Percentiles rank a stretch among this genome's conserved stretches.
phyloP scores from a whole-genome alignment of 352 stramenopile genomes.

The Blastocystis sp. region DNA sequence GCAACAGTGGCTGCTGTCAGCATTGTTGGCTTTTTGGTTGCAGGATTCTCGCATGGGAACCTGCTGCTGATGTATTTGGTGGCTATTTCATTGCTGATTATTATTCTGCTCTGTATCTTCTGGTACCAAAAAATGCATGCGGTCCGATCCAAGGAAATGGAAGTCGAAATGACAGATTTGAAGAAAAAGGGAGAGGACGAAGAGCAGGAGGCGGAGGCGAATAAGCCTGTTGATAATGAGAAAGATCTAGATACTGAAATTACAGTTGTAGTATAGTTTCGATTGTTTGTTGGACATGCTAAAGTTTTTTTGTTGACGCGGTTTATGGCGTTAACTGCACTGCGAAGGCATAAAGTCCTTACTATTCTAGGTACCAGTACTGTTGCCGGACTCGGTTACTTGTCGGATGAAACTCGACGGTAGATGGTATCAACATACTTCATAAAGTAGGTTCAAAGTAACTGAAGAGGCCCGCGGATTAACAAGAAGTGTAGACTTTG shows the following conservation, averaged over 20 bases:
- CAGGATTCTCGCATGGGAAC: neutral
- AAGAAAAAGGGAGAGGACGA: constrained; percentile 35
- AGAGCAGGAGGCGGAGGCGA: neutral
- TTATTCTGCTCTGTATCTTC: neutral
- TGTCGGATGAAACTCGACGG: neutral
- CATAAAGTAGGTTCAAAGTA: neutral
- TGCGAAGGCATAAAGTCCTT: constrained; percentile 5
- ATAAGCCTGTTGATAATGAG: neutral
- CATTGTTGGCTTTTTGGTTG: constrained; percentile 18
- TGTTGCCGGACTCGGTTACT: neutral
- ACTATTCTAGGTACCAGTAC: neutral
- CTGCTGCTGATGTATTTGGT: neutral
- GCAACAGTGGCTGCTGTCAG: constrained; percentile 71
- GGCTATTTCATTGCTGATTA: neutral
- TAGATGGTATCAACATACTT: neutral
- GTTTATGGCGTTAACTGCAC: neutral
- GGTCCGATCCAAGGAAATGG: neutral
- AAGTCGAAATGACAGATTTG: neutral
- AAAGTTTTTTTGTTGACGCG: neutral
- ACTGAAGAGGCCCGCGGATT: neutral
- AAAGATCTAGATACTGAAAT: neutral
- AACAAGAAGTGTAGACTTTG: constrained; percentile 26
- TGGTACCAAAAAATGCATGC: constrained; percentile 14
- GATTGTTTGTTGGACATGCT: neutral
- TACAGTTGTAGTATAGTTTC: neutral